Evolutionary conservation across 2,329 filamentous ascomycete genomes (phyloP).

Genomic region (Pseudocercospora eumusae): DNA sequence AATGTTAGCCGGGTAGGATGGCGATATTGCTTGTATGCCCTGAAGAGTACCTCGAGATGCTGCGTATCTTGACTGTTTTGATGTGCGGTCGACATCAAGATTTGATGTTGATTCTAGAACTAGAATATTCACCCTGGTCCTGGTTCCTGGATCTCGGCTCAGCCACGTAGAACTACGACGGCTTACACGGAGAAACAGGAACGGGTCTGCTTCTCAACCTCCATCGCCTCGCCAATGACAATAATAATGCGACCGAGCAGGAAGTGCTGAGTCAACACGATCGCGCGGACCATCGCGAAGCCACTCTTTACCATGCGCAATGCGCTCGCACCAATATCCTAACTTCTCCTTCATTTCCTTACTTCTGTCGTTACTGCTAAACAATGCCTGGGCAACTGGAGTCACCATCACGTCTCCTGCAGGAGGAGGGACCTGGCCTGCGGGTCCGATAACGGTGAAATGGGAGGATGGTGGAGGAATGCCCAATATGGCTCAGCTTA

Average conservation of each 20-base stretch:
- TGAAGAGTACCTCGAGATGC: slow-evolving; percentile 3
- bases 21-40: background rate
- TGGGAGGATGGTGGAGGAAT: slow-evolving; percentile 28
- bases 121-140: background rate
- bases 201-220: background rate
- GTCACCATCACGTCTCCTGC: slow-evolving; percentile 25
- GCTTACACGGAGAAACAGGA: background rate
- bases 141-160: background rate
- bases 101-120: background rate
- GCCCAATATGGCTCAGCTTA: slow-evolving; percentile 23
- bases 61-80: slow-evolving; percentile 6
- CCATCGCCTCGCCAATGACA: background rate
- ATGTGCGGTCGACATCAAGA: slow-evolving; percentile 11
- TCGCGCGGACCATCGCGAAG: slow-evolving; percentile 6
- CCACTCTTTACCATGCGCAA: slow-evolving; percentile 16
- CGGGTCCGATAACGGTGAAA: slow-evolving; percentile 24
- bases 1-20: background rate
- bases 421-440: slow-evolving; percentile 25
- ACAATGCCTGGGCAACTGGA: slow-evolving; percentile 22
- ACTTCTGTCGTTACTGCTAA: slow-evolving; percentile 21
- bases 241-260: background rate
- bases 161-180: background rate
- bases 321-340: slow-evolving; percentile 14
- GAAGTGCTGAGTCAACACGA: background rate
- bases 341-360: slow-evolving; percentile 20